Evolutionary conservation across 1,139 yeast genomes (phyloP), one percentile per base, ranked within the genome.

Genomic region (Petasospora rhodanensis): DNA sequence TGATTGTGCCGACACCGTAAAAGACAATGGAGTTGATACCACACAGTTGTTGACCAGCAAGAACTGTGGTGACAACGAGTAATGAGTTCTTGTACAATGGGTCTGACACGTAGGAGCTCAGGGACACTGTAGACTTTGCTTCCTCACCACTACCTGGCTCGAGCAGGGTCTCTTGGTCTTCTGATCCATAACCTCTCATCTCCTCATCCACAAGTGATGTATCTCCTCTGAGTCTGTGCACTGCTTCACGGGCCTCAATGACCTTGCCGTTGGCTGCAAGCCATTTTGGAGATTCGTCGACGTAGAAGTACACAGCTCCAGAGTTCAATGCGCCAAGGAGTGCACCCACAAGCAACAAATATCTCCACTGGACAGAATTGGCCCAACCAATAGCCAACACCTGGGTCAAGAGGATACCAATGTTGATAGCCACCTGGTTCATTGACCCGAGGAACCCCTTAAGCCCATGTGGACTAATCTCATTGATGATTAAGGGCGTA

Each of bases 1-100:
- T 68, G 35, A 91, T 66, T 4, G 89, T 83, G 7, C 85, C 74
- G 4, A 87, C 96, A 4, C 98, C 97, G 55, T 89, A 91, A 55
- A 89, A 86, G 17, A 89, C 76, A 41, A 91, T 86, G 1, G 95
- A 77, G 58, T 91, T 91, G 54, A 91, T 84, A 18, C 98, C 98
- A 48, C 89, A 79, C 42, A 89, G 74, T 55, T 91, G 98, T 59
- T 91, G 97, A 18, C 89, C 79, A n/a, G 79, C 64, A 68, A 89
- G 73, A 19, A 86, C 70, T 3, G 84, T 78, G 0, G 87, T 75
- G 5, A 89, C 81, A 1, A 79, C 84, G 22, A 71, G 52, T 30
- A 78, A 64, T 7, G 93, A 79, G 31, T 71, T 73, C 28, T 64
- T 59, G 56, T 69, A 85, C 29, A 62, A 68, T 0, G 73, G 60